Percentiles rank a stretch among this genome's conserved stretches.
These are phyloP conservation scores for Erythrophleum fordii DNA, from an alignment of 306 rosid species.

Conservation along the genomic window DNA sequence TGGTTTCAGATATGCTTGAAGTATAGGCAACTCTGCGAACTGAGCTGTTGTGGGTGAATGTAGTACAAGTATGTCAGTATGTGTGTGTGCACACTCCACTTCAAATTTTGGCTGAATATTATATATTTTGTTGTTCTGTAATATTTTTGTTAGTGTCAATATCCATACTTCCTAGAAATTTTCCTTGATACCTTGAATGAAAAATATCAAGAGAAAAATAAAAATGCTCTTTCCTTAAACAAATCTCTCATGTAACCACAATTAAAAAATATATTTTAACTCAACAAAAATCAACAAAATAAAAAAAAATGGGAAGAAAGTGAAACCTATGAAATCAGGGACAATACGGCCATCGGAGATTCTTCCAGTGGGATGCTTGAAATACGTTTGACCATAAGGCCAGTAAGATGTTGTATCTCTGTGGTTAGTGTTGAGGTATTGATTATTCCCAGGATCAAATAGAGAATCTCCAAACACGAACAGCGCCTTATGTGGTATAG, in stretches of 20 bases:
- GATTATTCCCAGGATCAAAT: slow-evolving; percentile 49
- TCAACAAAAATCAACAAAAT: too few relatives aligned
- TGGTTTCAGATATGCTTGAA: slow-evolving; percentile 47
- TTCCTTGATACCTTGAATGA: too few relatives aligned
- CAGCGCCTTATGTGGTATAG: slow-evolving; percentile 7
- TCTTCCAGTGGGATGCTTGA: slow-evolving; percentile 47
- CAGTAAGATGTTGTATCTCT: not conserved
- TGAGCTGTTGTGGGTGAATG: slow-evolving; percentile 54
- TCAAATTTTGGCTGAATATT: too few relatives aligned
- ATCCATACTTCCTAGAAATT: too few relatives aligned
- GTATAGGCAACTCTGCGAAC: slow-evolving; percentile 43
- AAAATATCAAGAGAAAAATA: too few relatives aligned
- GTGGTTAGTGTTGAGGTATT: not conserved
- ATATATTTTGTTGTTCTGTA: too few relatives aligned
- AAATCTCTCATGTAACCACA: too few relatives aligned
- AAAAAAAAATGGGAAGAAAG: too few relatives aligned
- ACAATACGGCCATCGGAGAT: slow-evolving; percentile 50
- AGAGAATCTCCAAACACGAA: slow-evolving; percentile 49
- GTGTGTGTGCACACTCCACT: too few relatives aligned
- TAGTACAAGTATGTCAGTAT: not conserved
- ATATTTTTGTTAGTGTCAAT: too few relatives aligned
- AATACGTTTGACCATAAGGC: slow-evolving; percentile 56
- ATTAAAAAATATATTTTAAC: too few relatives aligned
- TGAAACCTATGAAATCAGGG: slow-evolving; percentile 47
- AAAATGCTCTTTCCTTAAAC: too few relatives aligned